Conservation (phyloP, 352 stramenopile genomes). For the Blastocystis sp. region DNA sequence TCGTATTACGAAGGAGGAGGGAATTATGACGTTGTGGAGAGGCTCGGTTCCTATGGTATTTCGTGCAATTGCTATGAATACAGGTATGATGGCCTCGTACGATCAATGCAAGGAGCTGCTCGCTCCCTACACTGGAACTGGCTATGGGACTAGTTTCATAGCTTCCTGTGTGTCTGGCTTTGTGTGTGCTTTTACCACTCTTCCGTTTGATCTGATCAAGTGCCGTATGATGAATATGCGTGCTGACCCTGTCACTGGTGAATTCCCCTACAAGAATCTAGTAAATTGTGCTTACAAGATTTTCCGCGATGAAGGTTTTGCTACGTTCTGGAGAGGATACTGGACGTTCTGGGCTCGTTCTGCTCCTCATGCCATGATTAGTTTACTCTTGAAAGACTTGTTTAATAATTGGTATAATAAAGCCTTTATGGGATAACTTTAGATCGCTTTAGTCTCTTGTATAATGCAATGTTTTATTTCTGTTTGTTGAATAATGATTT, state of each 20-base stretch:
- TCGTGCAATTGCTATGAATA: conserved; percentile 94
- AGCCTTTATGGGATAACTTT: not conserved
- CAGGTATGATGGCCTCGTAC: conserved; percentile 97
- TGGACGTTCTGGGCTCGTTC: conserved; percentile 94
- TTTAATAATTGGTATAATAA: conserved; percentile 51
- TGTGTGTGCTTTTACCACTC: conserved; percentile 89
- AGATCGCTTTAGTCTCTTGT: not conserved
- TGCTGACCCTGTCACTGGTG: conserved; percentile 76
- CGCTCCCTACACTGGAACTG: conserved; percentile 15
- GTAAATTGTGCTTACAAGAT: conserved; percentile 88
- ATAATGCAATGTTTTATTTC: not conserved
- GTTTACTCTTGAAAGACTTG: conserved; percentile 88
- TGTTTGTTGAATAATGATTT: not conserved
- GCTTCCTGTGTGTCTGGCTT: conserved; percentile 89
- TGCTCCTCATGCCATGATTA: conserved; percentile 98
- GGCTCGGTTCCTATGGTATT: conserved; percentile 84
- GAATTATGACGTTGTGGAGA: conserved; percentile 80
- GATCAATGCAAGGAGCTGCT: conserved; percentile 78
- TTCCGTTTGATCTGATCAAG: conserved; percentile 98
- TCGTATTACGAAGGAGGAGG: conserved; percentile 79
- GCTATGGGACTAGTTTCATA: conserved; percentile 78
- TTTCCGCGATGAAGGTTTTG: conserved; percentile 83
- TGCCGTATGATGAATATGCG: conserved; percentile 95
- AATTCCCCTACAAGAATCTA: conserved; percentile 87
- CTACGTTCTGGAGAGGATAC: conserved; percentile 92